Percentiles rank a stretch among this genome's conserved stretches.
phyloP scores from a whole-genome alignment of 2,329 filamentous ascomycete genomes.

The Colletotrichum orbiculare region DNA sequence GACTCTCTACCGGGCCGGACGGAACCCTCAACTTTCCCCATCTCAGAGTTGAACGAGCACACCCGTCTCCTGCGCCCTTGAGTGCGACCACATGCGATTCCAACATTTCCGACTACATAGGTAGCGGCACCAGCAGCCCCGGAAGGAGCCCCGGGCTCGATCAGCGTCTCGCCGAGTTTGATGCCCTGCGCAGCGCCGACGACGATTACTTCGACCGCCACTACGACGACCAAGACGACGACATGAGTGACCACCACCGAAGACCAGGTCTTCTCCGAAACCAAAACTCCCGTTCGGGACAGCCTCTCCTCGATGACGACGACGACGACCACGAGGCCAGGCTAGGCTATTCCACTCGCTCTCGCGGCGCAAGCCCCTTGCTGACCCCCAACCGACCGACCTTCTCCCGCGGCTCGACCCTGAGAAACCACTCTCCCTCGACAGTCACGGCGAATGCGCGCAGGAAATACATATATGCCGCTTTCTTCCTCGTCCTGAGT shows the following conservation, averaged over 20 bases:
- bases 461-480: slow-evolving; percentile 88
- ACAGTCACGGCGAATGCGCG: slow-evolving; percentile 64
- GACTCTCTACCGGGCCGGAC: slow-evolving; percentile 33
- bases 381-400: slow-evolving; percentile 38
- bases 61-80: slow-evolving; percentile 20
- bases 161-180: slow-evolving; percentile 35
- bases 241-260: slow-evolving; percentile 55
- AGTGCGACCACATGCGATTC: slow-evolving; percentile 36
- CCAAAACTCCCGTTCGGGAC: slow-evolving; percentile 56
- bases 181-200: slow-evolving; percentile 33
- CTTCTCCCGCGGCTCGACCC: slow-evolving; percentile 68
- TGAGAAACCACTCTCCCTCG: slow-evolving; percentile 76
- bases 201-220: slow-evolving; percentile 43
- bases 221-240: slow-evolving; percentile 50
- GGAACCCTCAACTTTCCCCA: slow-evolving; percentile 33
- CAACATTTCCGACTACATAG: slow-evolving; percentile 36
- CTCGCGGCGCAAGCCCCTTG: slow-evolving; percentile 34
- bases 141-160: slow-evolving; percentile 28
- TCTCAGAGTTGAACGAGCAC: slow-evolving; percentile 17
- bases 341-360: slow-evolving; percentile 32
- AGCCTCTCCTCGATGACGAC: slow-evolving; percentile 52
- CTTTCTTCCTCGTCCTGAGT: slow-evolving; percentile 83
- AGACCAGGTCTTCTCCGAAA: slow-evolving; percentile 60
- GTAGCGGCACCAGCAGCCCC: slow-evolving; percentile 33
- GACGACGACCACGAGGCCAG: slow-evolving; percentile 39